A percentile compares a stretch with the other conserved stretches of the same genome.
Conservation (phyloP, 2,329 filamentous ascomycete genomes). For the Aspergillus fischeri region DNA sequence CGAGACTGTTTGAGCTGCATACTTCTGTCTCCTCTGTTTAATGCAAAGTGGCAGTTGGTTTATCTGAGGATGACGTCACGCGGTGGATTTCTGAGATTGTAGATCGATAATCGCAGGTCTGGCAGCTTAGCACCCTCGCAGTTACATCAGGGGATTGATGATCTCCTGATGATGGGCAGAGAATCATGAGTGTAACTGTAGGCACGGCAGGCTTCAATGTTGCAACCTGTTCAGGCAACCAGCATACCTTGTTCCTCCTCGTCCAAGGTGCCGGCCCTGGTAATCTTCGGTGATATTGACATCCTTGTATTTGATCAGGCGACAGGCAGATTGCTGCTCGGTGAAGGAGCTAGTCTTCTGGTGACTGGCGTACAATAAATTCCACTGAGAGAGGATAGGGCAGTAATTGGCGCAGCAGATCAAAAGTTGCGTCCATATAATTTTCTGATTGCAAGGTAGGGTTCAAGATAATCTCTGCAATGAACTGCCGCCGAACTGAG, state of each 20-base stretch:
- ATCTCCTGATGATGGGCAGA: background rate
- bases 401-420: background rate
- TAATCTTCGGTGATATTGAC: too few species aligned
- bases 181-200: background rate
- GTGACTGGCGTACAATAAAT: background rate
- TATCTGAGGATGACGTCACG: background rate
- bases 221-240: background rate
- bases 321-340: too few species aligned
- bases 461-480: background rate
- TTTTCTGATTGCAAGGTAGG: background rate
- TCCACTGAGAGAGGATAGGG: background rate
- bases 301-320: too few species aligned
- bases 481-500: background rate
- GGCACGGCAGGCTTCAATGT: background rate
- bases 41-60: background rate
- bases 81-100: background rate
- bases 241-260: background rate
- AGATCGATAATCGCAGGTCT: background rate
- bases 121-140: background rate
- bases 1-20: background rate
- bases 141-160: background rate
- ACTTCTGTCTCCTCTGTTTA: background rate
- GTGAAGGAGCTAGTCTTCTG: background rate
- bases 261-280: background rate
- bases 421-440: background rate